phyloP scores from a whole-genome alignment of 2,329 filamentous ascomycete species.

The Geoglossum cookeanum region DNA sequence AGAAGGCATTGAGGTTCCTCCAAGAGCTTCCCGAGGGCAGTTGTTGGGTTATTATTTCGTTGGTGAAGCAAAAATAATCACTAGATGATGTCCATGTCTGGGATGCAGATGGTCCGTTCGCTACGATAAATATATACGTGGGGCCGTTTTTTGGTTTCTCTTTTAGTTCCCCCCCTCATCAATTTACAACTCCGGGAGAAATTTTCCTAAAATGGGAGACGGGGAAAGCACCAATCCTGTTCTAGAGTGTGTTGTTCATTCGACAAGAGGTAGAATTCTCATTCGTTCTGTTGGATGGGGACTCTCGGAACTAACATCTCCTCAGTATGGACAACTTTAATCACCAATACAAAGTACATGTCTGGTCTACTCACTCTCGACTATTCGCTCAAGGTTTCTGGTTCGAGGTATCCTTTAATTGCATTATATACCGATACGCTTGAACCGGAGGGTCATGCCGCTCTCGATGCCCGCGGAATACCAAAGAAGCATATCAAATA shows the following conservation, averaged over 20 bases:
- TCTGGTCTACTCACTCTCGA: slow-evolving; percentile 67
- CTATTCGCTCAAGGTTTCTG: slow-evolving; percentile 47
- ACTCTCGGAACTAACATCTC: not conserved
- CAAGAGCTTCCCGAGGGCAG: too few relatives aligned
- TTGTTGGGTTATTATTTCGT: too few relatives aligned
- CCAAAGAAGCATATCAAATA: slow-evolving; percentile 50
- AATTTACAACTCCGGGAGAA: too few relatives aligned
- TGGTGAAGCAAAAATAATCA: too few relatives aligned
- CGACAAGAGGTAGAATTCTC: not conserved
- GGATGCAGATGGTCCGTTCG: not conserved
- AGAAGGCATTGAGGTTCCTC: not conserved
- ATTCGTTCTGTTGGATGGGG: not conserved
- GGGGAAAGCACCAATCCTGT: not conserved
- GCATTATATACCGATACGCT: slow-evolving; percentile 69
- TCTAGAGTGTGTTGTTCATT: not conserved
- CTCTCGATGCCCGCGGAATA: slow-evolving; percentile 51
- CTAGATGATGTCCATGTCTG: too few relatives aligned
- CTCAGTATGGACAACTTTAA: slow-evolving; percentile 72
- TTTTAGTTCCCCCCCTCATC: not conserved
- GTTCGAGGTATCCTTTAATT: slow-evolving; percentile 57
- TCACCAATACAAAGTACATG: slow-evolving; percentile 70
- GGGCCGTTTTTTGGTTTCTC: not conserved
- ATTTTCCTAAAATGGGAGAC: not conserved
- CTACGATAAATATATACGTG: not conserved
- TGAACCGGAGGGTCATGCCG: slow-evolving; percentile 45